phyloP scores from a whole-genome alignment of 1,284 basidiomycete species.

The Naganishia liquefaciens region DNA sequence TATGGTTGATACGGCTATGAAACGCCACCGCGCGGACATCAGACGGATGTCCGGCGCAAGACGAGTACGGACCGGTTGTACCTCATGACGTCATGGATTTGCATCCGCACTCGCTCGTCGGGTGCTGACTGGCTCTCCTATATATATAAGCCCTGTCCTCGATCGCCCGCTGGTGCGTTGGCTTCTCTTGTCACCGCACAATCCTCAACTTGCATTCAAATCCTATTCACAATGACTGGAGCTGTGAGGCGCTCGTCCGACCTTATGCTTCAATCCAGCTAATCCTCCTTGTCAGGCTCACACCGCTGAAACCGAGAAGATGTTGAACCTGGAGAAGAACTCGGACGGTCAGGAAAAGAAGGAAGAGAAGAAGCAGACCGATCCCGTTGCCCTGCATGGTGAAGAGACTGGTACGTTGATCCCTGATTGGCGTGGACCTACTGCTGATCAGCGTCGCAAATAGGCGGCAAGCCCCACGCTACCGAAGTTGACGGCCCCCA shows the following conservation, averaged over 20 bases:
- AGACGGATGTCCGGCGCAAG: not conserved
- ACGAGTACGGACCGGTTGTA: not conserved
- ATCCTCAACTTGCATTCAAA: not conserved
- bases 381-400: slow-evolving; percentile 18
- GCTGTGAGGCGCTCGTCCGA: not conserved
- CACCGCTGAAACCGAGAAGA: slow-evolving; percentile 28
- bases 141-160: not conserved
- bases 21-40: too few species aligned
- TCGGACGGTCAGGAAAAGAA: slow-evolving; percentile 22
- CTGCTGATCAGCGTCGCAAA: not conserved
- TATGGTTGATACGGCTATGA: not conserved
- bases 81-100: slow-evolving; percentile 9
- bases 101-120: not conserved
- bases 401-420: slow-evolving; percentile 15
- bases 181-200: not conserved
- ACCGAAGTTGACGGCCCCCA: slow-evolving; percentile 23
- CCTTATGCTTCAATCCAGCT: not conserved
- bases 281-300: slow-evolving; percentile 14
- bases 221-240: slow-evolving; percentile 16
- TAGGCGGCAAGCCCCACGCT: slow-evolving; percentile 19
- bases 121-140: slow-evolving; percentile 8
- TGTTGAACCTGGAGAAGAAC: slow-evolving; percentile 31
- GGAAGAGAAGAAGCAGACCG: slow-evolving; percentile 26
- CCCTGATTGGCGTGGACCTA: not conserved
- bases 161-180: not conserved